Evolutionary conservation across 2,329 filamentous ascomycete species (phyloP).

Genomic region (Penicillium vulpinum): DNA sequence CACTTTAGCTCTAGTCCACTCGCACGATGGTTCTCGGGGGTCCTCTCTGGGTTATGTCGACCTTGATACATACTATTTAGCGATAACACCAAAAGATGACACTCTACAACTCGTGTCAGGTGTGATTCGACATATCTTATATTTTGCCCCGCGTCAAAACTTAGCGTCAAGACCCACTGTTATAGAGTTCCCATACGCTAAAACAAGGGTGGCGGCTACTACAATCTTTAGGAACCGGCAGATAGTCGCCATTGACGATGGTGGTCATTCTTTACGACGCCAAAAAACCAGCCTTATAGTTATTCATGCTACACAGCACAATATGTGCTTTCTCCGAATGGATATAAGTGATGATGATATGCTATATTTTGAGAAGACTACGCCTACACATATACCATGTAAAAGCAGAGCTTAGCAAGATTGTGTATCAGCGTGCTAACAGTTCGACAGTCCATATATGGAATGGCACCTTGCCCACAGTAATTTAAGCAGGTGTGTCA

Average conservation of each 20-base stretch:
- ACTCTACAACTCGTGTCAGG: slow-evolving; percentile 12
- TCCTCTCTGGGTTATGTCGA: slow-evolving; percentile 11
- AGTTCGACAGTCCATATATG: no score
- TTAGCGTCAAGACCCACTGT: background rate
- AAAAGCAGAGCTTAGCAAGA: no score
- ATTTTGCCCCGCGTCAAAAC: slow-evolving; percentile 9
- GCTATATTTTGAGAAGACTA: slow-evolving; percentile 11
- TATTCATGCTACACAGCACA: slow-evolving; percentile 17
- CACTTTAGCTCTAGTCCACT: slow-evolving; percentile 11
- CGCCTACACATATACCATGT: background rate
- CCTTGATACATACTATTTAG: slow-evolving; percentile 1
- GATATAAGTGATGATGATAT: slow-evolving; percentile 13
- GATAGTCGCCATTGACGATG: slow-evolving; percentile 10
- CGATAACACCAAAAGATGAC: slow-evolving; percentile 4
- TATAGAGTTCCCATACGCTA: slow-evolving; percentile 14
- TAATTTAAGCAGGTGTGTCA: no score
- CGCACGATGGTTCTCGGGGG: background rate
- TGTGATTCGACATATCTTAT: slow-evolving; percentile 15
- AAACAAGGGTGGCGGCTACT: slow-evolving; percentile 3
- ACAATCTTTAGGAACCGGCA: background rate
- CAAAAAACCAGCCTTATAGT: slow-evolving; percentile 10
- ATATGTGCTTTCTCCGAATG: slow-evolving; percentile 20
- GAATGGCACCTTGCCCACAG: no score
- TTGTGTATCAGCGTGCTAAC: no score
- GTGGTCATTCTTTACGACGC: slow-evolving; percentile 8